phyloP scores from a whole-genome alignment of 345 rosid genomes.

The Ailanthus altissimus region DNA sequence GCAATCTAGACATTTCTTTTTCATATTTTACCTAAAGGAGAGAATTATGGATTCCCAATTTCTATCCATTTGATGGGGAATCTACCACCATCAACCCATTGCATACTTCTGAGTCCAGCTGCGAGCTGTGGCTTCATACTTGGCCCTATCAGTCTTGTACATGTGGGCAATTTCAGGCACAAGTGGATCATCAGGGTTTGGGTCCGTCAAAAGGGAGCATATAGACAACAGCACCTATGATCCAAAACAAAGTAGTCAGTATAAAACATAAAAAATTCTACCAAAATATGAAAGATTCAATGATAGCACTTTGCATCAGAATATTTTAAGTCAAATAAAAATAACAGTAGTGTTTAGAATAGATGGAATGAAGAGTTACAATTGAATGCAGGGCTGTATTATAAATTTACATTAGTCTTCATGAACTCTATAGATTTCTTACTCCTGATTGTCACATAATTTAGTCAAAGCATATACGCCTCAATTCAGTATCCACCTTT shows the following conservation, averaged over 20 bases:
- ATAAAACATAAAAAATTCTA: not conserved
- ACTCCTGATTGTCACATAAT: not conserved
- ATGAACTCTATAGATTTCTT: not conserved
- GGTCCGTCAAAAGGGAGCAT: slow-evolving; percentile 22
- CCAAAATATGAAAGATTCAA: not conserved
- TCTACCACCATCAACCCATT: slow-evolving; percentile 12
- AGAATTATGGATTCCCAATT: not conserved
- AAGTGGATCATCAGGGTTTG: slow-evolving; percentile 22
- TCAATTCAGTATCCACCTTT: not conserved
- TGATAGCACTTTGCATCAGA: not conserved
- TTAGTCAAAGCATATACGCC: not conserved
- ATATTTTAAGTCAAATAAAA: not conserved
- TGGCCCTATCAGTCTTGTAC: slow-evolving; percentile 23
- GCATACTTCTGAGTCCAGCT: slow-evolving; percentile 26
- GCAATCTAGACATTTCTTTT: not conserved
- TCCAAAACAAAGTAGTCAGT: not conserved
- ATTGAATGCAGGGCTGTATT: not conserved
- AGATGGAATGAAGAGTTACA: not conserved
- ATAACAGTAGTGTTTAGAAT: not conserved
- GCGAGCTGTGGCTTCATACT: slow-evolving; percentile 24
- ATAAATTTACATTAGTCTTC: not conserved
- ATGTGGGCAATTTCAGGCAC: slow-evolving; percentile 25
- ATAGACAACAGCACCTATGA: slow-evolving; percentile 18
- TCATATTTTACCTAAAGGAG: not conserved
- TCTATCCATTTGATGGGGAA: not conserved